phyloP scores from a whole-genome alignment of 1,139 yeast genomes.

The Groenewaldozyma auringiensis region DNA sequence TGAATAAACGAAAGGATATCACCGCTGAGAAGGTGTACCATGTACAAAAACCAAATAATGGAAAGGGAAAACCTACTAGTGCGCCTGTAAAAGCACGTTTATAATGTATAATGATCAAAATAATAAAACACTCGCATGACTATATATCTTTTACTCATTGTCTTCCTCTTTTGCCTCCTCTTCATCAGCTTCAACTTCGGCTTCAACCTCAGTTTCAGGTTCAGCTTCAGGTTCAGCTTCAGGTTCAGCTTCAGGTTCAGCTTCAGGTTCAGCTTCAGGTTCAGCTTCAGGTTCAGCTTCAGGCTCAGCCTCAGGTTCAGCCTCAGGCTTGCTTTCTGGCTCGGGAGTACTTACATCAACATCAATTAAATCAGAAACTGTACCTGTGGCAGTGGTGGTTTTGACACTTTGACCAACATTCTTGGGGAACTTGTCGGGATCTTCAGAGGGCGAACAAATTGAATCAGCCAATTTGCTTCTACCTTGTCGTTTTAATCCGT shows the following conservation, averaged over 20 bases:
- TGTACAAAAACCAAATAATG: not conserved
- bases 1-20: constrained; percentile 39
- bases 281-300: constrained; percentile 14
- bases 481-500: constrained; percentile 42
- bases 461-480: constrained; percentile 50
- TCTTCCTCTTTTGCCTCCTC: not conserved
- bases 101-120: no score
- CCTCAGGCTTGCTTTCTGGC: constrained; percentile 9
- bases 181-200: constrained; percentile 7
- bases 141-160: no score
- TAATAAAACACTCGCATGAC: not conserved
- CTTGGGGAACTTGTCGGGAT: constrained; percentile 27
- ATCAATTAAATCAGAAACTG: constrained; percentile 23
- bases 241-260: not conserved
- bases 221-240: constrained; percentile 9
- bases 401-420: constrained; percentile 25
- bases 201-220: constrained; percentile 8
- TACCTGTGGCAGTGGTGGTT: constrained; percentile 18
- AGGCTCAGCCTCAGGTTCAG: constrained; percentile 11
- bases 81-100: no score
- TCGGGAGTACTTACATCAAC: constrained; percentile 18
- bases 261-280: constrained; percentile 8
- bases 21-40: constrained; percentile 39
- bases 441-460: constrained; percentile 24
- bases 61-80: no score